These are phyloP conservation scores for Aspergillus sclerotioniger DNA, from an alignment of 495 filamentous ascomycete genomes.

Conservation along the genomic window DNA sequence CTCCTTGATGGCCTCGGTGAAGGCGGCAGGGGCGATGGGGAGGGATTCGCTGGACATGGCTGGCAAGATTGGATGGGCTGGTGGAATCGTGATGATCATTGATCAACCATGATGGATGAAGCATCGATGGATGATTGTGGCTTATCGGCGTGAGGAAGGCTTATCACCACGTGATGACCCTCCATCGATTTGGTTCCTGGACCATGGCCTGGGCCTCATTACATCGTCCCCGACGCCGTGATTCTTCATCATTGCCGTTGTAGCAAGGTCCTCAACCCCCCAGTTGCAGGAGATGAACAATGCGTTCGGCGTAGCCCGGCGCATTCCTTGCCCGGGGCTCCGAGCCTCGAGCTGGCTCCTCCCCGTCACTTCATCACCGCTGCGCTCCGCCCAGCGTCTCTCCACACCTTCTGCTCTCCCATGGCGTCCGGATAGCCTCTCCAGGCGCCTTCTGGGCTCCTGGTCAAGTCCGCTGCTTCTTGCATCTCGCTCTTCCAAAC, in stretches of 20 bases:
- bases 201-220: background rate
- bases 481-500: background rate
- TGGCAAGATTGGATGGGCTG: background rate
- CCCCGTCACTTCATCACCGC: conserved; percentile 12
- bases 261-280: conserved; percentile 13
- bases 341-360: conserved; percentile 29
- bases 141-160: background rate
- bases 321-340: conserved; percentile 43
- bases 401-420: conserved; percentile 10
- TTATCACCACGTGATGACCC: conserved; percentile 18
- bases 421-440: conserved; percentile 18
- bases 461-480: background rate
- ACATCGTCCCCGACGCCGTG: background rate
- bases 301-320: conserved; percentile 47
- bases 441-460: conserved; percentile 17
- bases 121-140: background rate
- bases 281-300: conserved; percentile 47
- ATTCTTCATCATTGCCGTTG: background rate
- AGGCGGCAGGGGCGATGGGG: conserved; percentile 37
- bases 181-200: no score
- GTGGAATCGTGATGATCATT: background rate
- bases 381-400: conserved; percentile 23
- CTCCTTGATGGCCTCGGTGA: conserved; percentile 68
- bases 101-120: no score
- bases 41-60: conserved; percentile 37